Percentiles rank a stretch among this genome's conserved stretches.
Conservation (phyloP, 208 protist genomes). For the Trypanosoma lewisi region DNA sequence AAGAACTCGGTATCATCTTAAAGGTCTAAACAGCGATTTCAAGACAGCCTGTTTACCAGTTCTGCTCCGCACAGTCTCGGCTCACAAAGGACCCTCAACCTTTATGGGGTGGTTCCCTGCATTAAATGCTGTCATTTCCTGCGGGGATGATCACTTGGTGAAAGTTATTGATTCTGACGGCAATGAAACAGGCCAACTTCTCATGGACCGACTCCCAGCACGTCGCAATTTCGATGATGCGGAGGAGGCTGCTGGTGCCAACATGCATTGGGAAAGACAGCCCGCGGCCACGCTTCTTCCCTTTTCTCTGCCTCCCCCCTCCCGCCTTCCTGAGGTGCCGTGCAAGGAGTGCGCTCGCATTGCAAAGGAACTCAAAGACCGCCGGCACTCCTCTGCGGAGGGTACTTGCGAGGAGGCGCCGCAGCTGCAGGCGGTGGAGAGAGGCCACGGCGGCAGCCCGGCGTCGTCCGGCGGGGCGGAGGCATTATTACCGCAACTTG, state of each 20-base stretch:
- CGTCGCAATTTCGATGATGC: neutral
- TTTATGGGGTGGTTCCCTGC: slow-evolving; percentile 39
- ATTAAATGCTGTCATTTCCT: slow-evolving; percentile 38
- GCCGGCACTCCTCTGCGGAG: neutral
- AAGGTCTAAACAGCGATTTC: neutral
- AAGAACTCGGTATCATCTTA: slow-evolving; percentile 23
- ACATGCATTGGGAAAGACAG: neutral
- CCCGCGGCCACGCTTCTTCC: no score
- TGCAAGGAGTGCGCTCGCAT: neutral
- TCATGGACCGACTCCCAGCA: slow-evolving; percentile 40
- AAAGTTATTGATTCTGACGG: slow-evolving; percentile 39
- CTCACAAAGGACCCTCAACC: slow-evolving; percentile 1
- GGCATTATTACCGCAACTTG: neutral
- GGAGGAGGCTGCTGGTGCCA: neutral
- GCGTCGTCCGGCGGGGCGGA: neutral
- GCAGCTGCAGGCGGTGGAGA: neutral
- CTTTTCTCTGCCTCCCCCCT: slow-evolving; percentile 1
- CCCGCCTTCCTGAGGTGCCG: neutral
- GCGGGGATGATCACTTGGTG: slow-evolving; percentile 51
- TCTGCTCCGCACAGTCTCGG: slow-evolving; percentile 5
- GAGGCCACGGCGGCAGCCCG: neutral
- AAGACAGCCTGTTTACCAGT: neutral
- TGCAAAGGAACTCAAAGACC: neutral
- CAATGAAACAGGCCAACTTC: slow-evolving; percentile 35
- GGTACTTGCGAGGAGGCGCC: neutral